Conservation (phyloP, 1,284 basidiomycete genomes). For the Trichosporon sp. region DNA sequence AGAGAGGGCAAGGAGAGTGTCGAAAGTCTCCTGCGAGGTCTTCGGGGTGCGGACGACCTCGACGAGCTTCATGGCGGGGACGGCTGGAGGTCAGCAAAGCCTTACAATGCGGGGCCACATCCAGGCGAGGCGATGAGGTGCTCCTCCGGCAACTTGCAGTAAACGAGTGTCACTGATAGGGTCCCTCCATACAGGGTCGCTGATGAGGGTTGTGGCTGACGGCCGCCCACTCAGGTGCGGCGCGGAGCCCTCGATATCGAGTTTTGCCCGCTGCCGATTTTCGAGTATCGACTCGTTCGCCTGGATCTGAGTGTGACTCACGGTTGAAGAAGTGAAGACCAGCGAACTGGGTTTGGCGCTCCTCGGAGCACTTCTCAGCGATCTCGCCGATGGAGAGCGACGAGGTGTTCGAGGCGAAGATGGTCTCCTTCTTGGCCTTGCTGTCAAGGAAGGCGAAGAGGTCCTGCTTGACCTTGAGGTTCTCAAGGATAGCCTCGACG, state of each 20-base stretch:
- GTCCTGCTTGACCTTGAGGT: conserved; percentile 54
- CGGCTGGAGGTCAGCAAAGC: conserved; percentile 20
- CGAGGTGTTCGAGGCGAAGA: conserved; percentile 58
- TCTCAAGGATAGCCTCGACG: conserved; percentile 58
- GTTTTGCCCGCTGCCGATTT: neutral
- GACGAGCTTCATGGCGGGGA: conserved; percentile 56
- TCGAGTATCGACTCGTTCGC: neutral
- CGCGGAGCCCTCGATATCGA: neutral
- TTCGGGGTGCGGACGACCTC: conserved; percentile 53
- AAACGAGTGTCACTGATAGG: neutral
- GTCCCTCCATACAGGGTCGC: neutral
- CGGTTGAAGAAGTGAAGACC: conserved; percentile 57
- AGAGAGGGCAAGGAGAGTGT: conserved; percentile 51
- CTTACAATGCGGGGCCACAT: neutral
- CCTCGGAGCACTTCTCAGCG: conserved; percentile 44
- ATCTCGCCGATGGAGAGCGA: conserved; percentile 54
- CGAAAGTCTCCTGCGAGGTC: conserved; percentile 51
- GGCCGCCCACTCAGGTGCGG: neutral
- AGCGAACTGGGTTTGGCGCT: conserved; percentile 49
- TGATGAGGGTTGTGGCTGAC: neutral
- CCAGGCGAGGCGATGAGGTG: neutral
- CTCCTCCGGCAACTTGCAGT: neutral
- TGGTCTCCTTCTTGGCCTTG: conserved; percentile 49
- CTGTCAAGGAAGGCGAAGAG: conserved; percentile 54
- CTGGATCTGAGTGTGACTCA: conserved; percentile 20